Base-by-base conservation (phyloP, 352 stramenopile species). In the Plasmopara viticola region DNA sequence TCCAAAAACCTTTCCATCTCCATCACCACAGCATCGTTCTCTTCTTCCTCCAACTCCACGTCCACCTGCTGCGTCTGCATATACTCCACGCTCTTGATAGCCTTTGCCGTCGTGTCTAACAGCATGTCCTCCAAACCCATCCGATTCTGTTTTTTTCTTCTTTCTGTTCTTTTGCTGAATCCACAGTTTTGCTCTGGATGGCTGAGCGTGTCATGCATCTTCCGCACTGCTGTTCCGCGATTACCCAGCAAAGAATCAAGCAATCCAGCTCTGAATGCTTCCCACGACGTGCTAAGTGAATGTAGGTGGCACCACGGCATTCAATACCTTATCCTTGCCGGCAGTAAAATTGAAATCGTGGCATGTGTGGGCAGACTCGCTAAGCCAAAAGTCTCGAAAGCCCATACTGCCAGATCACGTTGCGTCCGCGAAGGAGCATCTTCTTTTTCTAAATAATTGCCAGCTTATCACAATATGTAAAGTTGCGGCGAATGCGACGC, bases 241-340 rank as follows among this genome's bases (percentile, higher is more conserved):
- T 52, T 35, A 83, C 66, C 76, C 76, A 87, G 9, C 58, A 46
- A 41, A 78, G 52, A 50, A 87, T 56, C 10, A 56, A 51, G 12
- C 48, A 53, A 54, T 87, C 73, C 39, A 87, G 60, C 33, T 83
- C 67, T 6, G 76, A 71, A 50, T 82, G 57, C 48, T 73, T 77
- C 1, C 85, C 73, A 7, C 64, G 64, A 2, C 71, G 64, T 34
- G 62, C 64, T 28, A 66, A 70, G 48, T 72, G 64, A 57, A 79
- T 20, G 62, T 58, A 0, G 69, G 58, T 35, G 72, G 70, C 46
- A 79, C 72, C 14, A 62, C 62, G 30, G 66, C 59, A 30, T 17
- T 64, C 53, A 75, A 60, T 42, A 84, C 64, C 31, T 74, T 73
- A 25, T 25, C 20, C 20, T 25, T 25, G 20, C 20, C 20, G 20